Evolutionary conservation across 306 rosid genomes (phyloP).

Genomic region (Prosopis cineraria): DNA sequence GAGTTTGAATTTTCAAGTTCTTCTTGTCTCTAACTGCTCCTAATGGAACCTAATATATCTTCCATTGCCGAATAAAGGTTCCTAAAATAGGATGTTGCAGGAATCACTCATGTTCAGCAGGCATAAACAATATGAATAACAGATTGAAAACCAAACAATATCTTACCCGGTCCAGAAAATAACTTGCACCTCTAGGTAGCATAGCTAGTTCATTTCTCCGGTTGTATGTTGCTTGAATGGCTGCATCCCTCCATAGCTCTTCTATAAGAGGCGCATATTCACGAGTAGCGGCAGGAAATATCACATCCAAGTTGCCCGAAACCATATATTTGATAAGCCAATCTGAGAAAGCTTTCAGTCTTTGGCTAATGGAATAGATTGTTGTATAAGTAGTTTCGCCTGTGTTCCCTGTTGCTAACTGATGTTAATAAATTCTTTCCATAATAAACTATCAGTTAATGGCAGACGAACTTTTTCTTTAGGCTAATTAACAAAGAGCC

Average conservation of each 20-base stretch:
- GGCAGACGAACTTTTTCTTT: conserved; percentile 19
- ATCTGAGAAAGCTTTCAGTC: conserved; percentile 69
- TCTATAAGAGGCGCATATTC: conserved; percentile 65
- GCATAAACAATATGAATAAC: background rate
- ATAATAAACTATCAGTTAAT: background rate
- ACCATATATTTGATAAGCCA: conserved; percentile 69
- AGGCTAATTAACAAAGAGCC: background rate
- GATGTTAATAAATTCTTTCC: conserved; percentile 25
- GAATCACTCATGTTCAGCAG: background rate
- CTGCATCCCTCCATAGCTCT: conserved; percentile 77
- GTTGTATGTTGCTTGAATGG: conserved; percentile 77
- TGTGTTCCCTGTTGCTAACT: conserved; percentile 42
- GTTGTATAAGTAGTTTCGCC: conserved; percentile 42
- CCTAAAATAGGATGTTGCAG: too few species aligned
- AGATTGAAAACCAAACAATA: conserved; percentile 13
- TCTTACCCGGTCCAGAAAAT: conserved; percentile 77
- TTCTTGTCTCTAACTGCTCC: too few species aligned
- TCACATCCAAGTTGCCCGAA: conserved; percentile 62
- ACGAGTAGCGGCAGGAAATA: conserved; percentile 62
- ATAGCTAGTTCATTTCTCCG: conserved; percentile 70
- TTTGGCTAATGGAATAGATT: conserved; percentile 54
- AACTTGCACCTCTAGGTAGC: conserved; percentile 76
- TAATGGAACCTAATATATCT: too few species aligned
- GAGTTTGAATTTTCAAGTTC: too few species aligned
- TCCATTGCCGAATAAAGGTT: too few species aligned